Percentiles rank a stretch among this genome's conserved stretches.
Conservation (phyloP, 2,329 filamentous ascomycete genomes). For the Alternaria sp. region DNA sequence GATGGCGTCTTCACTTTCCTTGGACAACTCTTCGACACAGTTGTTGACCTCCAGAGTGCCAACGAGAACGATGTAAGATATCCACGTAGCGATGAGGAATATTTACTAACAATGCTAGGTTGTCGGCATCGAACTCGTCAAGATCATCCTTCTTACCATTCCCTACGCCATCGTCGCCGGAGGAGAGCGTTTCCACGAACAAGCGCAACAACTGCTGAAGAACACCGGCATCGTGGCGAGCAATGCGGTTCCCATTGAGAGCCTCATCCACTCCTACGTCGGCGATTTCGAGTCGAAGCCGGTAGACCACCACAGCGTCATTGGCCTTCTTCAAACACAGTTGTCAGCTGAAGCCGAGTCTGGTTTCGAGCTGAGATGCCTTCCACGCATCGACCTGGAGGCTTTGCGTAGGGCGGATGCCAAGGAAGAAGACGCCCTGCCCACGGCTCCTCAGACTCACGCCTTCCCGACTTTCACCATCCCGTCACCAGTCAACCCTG, state of each 20-base stretch:
- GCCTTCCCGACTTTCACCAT: slow-evolving; percentile 76
- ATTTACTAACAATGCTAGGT: slow-evolving; percentile 49
- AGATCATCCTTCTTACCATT: slow-evolving; percentile 93
- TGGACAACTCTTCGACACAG: slow-evolving; percentile 87
- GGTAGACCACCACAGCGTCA: slow-evolving; percentile 71
- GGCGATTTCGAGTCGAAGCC: slow-evolving; percentile 68
- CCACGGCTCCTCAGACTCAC: slow-evolving; percentile 67
- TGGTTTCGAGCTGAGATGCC: slow-evolving; percentile 75
- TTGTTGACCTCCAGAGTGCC: slow-evolving; percentile 91
- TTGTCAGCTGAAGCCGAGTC: slow-evolving; percentile 76
- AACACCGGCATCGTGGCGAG: slow-evolving; percentile 95
- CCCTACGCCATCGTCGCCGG: slow-evolving; percentile 74
- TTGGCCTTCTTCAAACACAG: slow-evolving; percentile 84
- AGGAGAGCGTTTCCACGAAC: slow-evolving; percentile 59
- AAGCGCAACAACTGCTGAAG: slow-evolving; percentile 80
- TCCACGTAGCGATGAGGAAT: not conserved
- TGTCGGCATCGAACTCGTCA: slow-evolving; percentile 83
- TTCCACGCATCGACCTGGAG: slow-evolving; percentile 61
- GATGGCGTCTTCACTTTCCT: slow-evolving; percentile 86
- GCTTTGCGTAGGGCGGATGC: slow-evolving; percentile 65
- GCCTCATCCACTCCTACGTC: slow-evolving; percentile 83
- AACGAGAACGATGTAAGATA: slow-evolving; percentile 86
- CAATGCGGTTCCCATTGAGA: slow-evolving; percentile 83
- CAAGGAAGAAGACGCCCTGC: slow-evolving; percentile 55
- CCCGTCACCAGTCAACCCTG: slow-evolving; percentile 76